Evolutionary conservation across 768 basidiomycete species (phyloP).

Genomic region (Suillus hirtellus): DNA sequence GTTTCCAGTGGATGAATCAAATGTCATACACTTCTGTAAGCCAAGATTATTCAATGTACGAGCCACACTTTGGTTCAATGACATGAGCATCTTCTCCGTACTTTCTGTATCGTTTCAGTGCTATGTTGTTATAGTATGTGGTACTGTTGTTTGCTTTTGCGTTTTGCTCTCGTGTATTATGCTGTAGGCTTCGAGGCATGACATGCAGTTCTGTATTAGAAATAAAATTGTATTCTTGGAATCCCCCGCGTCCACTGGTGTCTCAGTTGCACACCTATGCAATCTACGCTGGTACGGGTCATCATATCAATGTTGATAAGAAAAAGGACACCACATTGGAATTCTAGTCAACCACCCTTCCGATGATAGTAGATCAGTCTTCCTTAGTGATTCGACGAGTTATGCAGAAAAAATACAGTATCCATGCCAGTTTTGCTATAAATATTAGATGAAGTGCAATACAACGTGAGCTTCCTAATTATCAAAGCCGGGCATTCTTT

Average conservation of each 20-base stretch:
- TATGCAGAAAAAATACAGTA: constrained; percentile 1
- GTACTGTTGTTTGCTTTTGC: constrained; percentile 3
- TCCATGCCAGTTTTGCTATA: neutral
- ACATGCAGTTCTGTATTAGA: neutral
- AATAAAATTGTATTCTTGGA: constrained; percentile 2
- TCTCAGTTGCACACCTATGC: neutral
- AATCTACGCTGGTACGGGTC: too few relatives aligned
- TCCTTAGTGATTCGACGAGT: neutral
- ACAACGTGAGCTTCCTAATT: neutral
- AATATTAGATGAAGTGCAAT: neutral
- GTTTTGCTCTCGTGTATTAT: constrained; percentile 5
- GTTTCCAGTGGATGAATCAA: constrained; percentile 39
- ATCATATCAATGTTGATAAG: too few relatives aligned
- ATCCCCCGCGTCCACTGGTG: neutral
- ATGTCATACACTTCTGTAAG: constrained; percentile 14
- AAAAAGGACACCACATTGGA: too few relatives aligned
- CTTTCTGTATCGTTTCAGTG: constrained; percentile 2
- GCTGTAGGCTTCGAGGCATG: neutral
- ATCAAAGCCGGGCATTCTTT: constrained; percentile 58
- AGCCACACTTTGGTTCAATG: constrained; percentile 18
- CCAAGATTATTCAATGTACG: constrained; percentile 32
- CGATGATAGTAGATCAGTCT: too few relatives aligned
- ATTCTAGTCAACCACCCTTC: too few relatives aligned
- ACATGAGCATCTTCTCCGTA: constrained; percentile 8
- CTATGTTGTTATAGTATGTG: constrained; percentile 6